These are phyloP conservation scores for Penicillium capsulatum DNA, from an alignment of 2,329 filamentous ascomycete genomes.

Conservation along the genomic window DNA sequence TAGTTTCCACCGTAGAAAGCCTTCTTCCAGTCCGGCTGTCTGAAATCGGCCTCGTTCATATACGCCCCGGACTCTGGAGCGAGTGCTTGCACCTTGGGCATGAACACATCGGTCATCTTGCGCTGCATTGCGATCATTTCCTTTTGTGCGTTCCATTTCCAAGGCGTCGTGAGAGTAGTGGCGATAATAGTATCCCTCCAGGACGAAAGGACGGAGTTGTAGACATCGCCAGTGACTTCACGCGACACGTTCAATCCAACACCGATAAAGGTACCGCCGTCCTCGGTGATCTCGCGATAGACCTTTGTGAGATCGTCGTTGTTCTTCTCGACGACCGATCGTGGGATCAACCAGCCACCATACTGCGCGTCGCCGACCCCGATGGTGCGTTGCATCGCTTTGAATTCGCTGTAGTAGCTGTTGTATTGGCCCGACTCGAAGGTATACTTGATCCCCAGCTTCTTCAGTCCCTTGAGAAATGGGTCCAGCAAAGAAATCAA, in stretches of 20 bases:
- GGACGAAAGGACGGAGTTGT: constrained; percentile 42
- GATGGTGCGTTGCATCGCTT: constrained; percentile 29
- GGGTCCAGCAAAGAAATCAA: constrained; percentile 47
- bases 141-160: constrained; percentile 29
- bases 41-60: constrained; percentile 29
- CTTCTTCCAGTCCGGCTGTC: constrained; percentile 34
- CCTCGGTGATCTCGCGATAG: constrained; percentile 33
- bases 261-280: constrained; percentile 34
- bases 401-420: constrained; percentile 32
- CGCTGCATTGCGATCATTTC: constrained; percentile 35
- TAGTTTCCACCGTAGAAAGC: constrained; percentile 41
- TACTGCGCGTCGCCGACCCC: constrained; percentile 39
- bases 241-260: constrained; percentile 39
- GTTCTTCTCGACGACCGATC: constrained; percentile 32
- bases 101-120: constrained; percentile 39
- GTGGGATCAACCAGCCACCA: constrained; percentile 35
- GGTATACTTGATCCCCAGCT: constrained; percentile 32
- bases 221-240: constrained; percentile 37
- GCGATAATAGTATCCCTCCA: constrained; percentile 45
- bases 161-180: constrained; percentile 34
- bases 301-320: constrained; percentile 28
- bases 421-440: constrained; percentile 27
- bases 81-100: constrained; percentile 35
- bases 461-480: constrained; percentile 41
- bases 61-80: constrained; percentile 33